Evolutionary conservation across 768 basidiomycete genomes (phyloP), one percentile per base, ranked within the genome.

Genomic region (Leucosporidium scottii): DNA sequence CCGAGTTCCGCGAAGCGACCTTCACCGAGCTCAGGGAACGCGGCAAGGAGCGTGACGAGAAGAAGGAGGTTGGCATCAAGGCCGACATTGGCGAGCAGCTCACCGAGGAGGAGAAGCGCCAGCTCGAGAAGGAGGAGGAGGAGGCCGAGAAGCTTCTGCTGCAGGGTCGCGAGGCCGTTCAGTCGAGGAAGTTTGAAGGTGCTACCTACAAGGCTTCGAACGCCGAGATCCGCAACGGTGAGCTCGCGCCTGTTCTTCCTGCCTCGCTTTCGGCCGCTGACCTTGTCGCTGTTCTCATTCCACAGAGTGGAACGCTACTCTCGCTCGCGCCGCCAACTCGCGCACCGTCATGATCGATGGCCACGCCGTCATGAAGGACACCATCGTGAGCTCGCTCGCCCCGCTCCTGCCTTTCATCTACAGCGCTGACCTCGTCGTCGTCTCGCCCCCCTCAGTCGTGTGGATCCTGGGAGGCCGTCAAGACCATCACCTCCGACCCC

Each of bases 111-210:
- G 72, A 75, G 34, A 71, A 75, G 12, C 74, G 70, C 54, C 75
- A 77, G 47, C 73, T 82, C 27, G 54, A 82, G 21, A 72, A 71
- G 54, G 80, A 82, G 27, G 82, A 82, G 12, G 83, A 85, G 71
- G 84, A 83, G 64, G 85, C 85, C 69, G 85, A 86, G 74, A 73
- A 74, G 28, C 75, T 67, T 65, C 73, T 86, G 31, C 75, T 86
- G 50, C 81, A 79, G 30, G 85, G 85, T 9, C 79, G 85, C n/a
- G 85, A 84, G 10, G 82, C 82, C 64, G 85, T 86, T 23, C 82
- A 83, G 65, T 25, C 63, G 27, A 55, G 84, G 39, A 74, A 86
- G 25, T 86, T 86, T 65, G 85, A 86, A 66, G 85, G 85, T 13
- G 79, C 79, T 68, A 39, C 76, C 27, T 69, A 76, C 28, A 61